phyloP scores from a whole-genome alignment of 2,329 filamentous ascomycete species.

The Exophiala xenobiotica region DNA sequence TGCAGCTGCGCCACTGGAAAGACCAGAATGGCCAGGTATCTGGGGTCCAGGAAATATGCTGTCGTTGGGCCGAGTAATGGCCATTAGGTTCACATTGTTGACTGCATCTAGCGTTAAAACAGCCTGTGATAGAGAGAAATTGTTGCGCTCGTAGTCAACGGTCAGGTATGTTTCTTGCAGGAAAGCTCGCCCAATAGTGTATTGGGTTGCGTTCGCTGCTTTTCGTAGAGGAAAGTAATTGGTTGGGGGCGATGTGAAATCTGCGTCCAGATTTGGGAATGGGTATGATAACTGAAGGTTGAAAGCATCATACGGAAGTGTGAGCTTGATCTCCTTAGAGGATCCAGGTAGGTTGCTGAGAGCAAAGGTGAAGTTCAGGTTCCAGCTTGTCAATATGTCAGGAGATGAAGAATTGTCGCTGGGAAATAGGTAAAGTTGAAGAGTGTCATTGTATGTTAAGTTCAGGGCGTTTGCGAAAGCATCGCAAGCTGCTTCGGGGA shows the following conservation, averaged over 20 bases:
- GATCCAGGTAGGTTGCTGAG: conserved; percentile 35
- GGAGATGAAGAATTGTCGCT: conserved; percentile 27
- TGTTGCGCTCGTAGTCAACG: conserved; percentile 40
- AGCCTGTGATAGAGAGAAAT: conserved; percentile 39
- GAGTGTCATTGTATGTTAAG: conserved; percentile 37
- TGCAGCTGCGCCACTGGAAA: conserved; percentile 34
- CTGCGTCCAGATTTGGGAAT: conserved; percentile 33
- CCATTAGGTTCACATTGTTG: conserved; percentile 57
- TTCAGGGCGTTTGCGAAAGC: conserved; percentile 39
- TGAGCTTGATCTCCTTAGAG: conserved; percentile 34
- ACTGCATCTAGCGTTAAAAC: conserved; percentile 32
- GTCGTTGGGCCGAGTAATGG: conserved; percentile 28
- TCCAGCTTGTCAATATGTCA: conserved; percentile 31
- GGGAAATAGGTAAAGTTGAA: conserved; percentile 38
- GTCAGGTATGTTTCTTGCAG: conserved; percentile 43
- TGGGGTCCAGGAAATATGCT: conserved; percentile 25
- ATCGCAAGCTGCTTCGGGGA: conserved; percentile 39
- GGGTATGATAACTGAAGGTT: conserved; percentile 40
- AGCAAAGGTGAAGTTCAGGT: conserved; percentile 39
- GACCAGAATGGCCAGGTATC: conserved; percentile 4
- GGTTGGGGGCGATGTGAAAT: conserved; percentile 29
- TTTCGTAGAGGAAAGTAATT: conserved; percentile 43
- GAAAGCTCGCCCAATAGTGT: conserved; percentile 42
- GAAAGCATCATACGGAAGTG: conserved; percentile 42
- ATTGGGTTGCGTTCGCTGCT: conserved; percentile 36